Evolutionary conservation across 306 rosid genomes (phyloP).

Genomic region (Cyclanthera cordifolia): DNA sequence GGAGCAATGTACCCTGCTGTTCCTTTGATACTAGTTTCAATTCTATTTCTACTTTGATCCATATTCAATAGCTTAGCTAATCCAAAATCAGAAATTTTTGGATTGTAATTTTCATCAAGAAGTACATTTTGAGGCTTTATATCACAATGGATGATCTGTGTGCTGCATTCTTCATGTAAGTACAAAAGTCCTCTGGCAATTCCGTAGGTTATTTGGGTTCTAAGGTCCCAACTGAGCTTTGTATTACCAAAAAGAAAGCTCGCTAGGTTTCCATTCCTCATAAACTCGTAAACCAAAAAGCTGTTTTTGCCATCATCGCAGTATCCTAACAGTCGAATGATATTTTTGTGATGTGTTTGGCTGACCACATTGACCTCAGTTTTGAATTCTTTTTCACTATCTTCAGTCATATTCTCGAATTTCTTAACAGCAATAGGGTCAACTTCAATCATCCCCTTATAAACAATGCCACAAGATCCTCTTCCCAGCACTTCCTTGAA

Average conservation of each 20-base stretch:
- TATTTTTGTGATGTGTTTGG: conserved; percentile 14
- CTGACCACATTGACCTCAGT: conserved; percentile 7
- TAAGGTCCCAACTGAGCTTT: conserved; percentile 11
- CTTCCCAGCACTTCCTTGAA: conserved; percentile 26
- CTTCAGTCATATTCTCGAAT: conserved; percentile 24
- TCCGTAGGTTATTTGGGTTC: conserved; percentile 18
- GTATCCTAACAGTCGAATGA: conserved; percentile 17
- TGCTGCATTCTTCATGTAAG: conserved; percentile 24
- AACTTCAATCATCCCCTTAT: conserved; percentile 27
- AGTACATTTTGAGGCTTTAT: conserved; percentile 31
- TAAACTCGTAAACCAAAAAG: conserved; percentile 16
- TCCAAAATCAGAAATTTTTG: conserved; percentile 20
- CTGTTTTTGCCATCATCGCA: conserved; percentile 10
- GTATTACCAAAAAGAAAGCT: conserved; percentile 19
- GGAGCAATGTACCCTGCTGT: conserved; percentile 27
- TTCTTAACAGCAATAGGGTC: conserved; percentile 28
- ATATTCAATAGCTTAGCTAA: conserved; percentile 21
- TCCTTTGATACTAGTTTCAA: neutral
- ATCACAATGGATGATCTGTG: conserved; percentile 21
- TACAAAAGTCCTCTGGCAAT: conserved; percentile 23
- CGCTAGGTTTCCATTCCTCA: conserved; percentile 21
- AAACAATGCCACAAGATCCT: conserved; percentile 31
- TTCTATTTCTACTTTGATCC: conserved; percentile 6
- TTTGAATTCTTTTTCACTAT: conserved; percentile 28
- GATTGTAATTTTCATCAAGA: conserved; percentile 2